phyloP scores from a whole-genome alignment of 306 rosid genomes.

The Trifolium fragiferum region DNA sequence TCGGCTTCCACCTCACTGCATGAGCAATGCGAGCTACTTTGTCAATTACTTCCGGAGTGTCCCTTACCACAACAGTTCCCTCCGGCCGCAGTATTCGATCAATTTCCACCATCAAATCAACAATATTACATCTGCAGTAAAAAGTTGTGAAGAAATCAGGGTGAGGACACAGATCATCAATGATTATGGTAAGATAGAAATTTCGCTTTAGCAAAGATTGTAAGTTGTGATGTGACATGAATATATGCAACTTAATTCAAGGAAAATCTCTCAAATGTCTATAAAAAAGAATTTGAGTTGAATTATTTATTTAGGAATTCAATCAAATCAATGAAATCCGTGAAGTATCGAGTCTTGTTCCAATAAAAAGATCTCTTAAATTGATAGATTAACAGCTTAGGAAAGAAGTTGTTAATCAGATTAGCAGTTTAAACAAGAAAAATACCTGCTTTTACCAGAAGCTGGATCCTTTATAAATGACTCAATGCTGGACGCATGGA shows the following conservation, averaged over 20 bases:
- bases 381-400: constrained; percentile 29
- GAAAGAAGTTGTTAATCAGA: constrained; percentile 14
- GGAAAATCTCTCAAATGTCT: neutral
- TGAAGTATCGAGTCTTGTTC: constrained; percentile 1
- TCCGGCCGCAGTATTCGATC: constrained; percentile 90
- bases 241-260: neutral
- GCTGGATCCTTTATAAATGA: constrained; percentile 72
- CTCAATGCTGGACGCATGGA: constrained; percentile 79
- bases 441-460: constrained; percentile 76
- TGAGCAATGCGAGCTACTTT: constrained; percentile 68
- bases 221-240: neutral
- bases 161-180: constrained; percentile 4
- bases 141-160: constrained; percentile 28
- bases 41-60: constrained; percentile 75
- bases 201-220: neutral
- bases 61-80: constrained; percentile 81
- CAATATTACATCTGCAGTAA: constrained; percentile 73
- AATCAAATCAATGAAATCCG: neutral
- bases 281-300: neutral
- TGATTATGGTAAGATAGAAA: neutral
- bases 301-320: neutral
- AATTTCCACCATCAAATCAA: constrained; percentile 92
- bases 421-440: constrained; percentile 24
- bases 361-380: neutral
- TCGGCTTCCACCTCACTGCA: constrained; percentile 71